phyloP scores from a whole-genome alignment of 495 filamentous ascomycete species.

The Aspergillus ellipticus region DNA sequence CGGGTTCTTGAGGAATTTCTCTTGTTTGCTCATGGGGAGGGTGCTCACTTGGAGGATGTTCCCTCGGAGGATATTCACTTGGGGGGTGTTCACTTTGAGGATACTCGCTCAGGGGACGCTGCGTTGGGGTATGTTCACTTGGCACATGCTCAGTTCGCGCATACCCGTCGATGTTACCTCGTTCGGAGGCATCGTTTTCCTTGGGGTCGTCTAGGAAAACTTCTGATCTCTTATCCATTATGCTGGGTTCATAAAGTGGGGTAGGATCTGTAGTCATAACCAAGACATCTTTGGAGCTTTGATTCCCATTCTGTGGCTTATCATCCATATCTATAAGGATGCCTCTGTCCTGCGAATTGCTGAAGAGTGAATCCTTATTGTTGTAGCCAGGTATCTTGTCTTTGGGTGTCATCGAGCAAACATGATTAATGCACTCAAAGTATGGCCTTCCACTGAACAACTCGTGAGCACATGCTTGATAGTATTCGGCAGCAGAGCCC shows the following conservation, averaged over 20 bases:
- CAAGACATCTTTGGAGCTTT: slow-evolving; percentile 2
- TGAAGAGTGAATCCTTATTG: background rate
- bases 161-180: background rate
- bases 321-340: slow-evolving; percentile 34
- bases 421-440: slow-evolving; percentile 48
- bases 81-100: background rate
- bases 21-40: background rate
- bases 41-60: background rate
- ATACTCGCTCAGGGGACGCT: background rate
- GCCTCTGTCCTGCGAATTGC: background rate
- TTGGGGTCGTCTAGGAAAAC: background rate
- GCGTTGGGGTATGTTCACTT: background rate
- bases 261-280: slow-evolving; percentile 10
- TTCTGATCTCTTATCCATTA: background rate
- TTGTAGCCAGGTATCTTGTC: slow-evolving; percentile 11
- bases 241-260: slow-evolving; percentile 9
- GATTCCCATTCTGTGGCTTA: slow-evolving; percentile 10
- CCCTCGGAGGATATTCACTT: background rate
- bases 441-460: slow-evolving; percentile 45
- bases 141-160: background rate
- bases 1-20: background rate
- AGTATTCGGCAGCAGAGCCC: slow-evolving; percentile 51
- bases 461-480: slow-evolving; percentile 50
- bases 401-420: slow-evolving; percentile 39
- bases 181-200: background rate